A percentile compares a stretch with the other conserved stretches of the same genome.
Conservation (phyloP, 179 eudicot species). For the Corrigiola litoralis region DNA sequence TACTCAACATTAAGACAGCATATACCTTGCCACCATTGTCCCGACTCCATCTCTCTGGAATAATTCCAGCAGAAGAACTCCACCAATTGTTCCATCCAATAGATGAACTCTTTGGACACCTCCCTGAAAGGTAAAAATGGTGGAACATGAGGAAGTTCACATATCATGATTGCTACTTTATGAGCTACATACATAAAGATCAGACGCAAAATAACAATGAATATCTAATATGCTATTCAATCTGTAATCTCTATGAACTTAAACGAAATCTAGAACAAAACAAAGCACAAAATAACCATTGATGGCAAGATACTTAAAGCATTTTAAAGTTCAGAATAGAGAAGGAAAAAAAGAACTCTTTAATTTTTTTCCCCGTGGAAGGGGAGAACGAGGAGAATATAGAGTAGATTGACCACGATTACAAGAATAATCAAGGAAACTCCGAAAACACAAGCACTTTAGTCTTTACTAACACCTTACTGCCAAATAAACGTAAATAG, state of each 20-base stretch:
- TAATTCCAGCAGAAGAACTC: constrained; percentile 77
- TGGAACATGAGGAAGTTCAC: neutral
- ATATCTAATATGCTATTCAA: neutral
- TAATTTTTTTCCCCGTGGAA: too few relatives aligned
- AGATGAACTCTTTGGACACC: constrained; percentile 97
- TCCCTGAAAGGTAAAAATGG: constrained; percentile 47
- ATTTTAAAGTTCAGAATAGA: too few relatives aligned
- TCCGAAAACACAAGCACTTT: too few relatives aligned
- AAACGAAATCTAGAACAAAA: neutral
- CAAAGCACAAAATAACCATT: neutral
- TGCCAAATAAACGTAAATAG: too few relatives aligned
- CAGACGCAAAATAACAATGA: neutral
- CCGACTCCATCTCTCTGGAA: constrained; percentile 96
- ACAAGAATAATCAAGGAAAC: too few relatives aligned
- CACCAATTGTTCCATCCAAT: constrained; percentile 81
- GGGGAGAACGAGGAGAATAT: too few relatives aligned
- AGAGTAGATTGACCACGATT: too few relatives aligned
- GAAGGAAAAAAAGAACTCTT: too few relatives aligned
- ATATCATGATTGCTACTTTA: neutral
- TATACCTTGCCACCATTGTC: constrained; percentile 97
- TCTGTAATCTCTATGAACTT: neutral
- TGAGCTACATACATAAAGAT: neutral
- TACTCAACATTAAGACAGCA: neutral
- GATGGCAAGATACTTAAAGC: neutral
- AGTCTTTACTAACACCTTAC: too few relatives aligned